phyloP scores from a whole-genome alignment of 495 filamentous ascomycete genomes.

The Daldinia bambusicola region DNA sequence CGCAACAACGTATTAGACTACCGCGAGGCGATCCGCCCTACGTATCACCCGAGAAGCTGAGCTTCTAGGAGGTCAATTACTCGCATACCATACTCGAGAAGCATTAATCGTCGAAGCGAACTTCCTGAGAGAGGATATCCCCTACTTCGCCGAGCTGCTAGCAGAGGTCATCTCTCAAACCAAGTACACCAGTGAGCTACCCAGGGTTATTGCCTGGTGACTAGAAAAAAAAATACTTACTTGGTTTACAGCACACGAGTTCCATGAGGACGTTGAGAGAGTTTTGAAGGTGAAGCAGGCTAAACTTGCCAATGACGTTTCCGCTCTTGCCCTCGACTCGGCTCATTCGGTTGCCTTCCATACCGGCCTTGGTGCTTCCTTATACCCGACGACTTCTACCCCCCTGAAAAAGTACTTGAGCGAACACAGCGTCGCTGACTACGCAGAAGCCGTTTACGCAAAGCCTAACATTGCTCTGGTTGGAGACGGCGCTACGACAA shows the following conservation, averaged over 20 bases:
- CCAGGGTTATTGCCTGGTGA: conserved; percentile 39
- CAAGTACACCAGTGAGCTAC: conserved; percentile 78
- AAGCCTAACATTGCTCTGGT: conserved; percentile 92
- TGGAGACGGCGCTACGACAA: conserved; percentile 82
- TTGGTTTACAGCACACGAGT: conserved; percentile 75
- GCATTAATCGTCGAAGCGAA: conserved; percentile 90
- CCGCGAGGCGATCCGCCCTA: conserved; percentile 82
- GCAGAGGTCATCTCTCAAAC: conserved; percentile 89
- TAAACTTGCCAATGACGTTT: conserved; percentile 69
- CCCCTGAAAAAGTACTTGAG: conserved; percentile 81
- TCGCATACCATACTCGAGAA: conserved; percentile 87
- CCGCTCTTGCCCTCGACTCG: conserved; percentile 80
- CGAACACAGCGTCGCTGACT: conserved; percentile 73
- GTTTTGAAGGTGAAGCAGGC: conserved; percentile 78
- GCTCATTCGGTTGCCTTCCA: conserved; percentile 94
- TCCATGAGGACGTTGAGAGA: conserved; percentile 82
- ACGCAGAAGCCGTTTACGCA: conserved; percentile 78
- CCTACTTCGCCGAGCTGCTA: conserved; percentile 96
- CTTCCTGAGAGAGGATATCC: conserved; percentile 93
- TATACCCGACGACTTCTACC: conserved; percentile 74
- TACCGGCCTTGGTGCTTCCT: conserved; percentile 81
- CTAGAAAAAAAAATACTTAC: conserved; percentile 24
- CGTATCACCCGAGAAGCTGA: conserved; percentile 95
- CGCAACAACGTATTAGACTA: conserved; percentile 68
- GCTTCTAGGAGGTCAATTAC: conserved; percentile 88